These are phyloP conservation scores for Diversispora eburnea DNA, from an alignment of 192 early-diverging fungal genomes.

Conservation along the genomic window DNA sequence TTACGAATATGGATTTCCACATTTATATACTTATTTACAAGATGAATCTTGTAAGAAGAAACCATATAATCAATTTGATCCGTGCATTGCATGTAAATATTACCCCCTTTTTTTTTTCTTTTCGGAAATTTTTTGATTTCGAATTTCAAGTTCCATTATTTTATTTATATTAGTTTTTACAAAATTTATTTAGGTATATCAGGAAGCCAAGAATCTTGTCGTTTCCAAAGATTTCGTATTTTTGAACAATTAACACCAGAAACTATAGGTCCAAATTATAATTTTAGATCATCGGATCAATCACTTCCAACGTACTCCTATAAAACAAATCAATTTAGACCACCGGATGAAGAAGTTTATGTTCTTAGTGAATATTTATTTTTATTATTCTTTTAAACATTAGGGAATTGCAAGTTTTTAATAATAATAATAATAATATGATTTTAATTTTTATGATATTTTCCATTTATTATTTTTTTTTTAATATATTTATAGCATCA, in stretches of 20 bases:
- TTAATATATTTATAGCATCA: not conserved
- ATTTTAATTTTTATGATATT: too few species aligned
- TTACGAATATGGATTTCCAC: too few species aligned
- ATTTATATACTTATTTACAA: not conserved
- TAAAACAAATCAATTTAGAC: not conserved
- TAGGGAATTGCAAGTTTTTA: too few species aligned
- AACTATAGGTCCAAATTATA: not conserved
- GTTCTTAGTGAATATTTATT: too few species aligned
- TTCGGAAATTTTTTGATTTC: not conserved
- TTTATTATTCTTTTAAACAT: too few species aligned
- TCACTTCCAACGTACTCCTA: not conserved
- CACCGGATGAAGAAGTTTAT: too few species aligned
- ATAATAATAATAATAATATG: too few species aligned
- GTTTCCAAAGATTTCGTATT: not conserved
- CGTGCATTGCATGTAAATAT: not conserved
- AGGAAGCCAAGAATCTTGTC: not conserved
- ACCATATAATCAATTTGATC: not conserved
- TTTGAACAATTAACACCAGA: not conserved
- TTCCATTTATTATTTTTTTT: too few species aligned
- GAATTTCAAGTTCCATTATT: not conserved
- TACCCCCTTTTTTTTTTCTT: too few species aligned
- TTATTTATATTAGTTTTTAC: not conserved
- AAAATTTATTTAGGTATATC: not conserved
- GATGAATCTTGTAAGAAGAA: not conserved
- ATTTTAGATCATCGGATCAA: not conserved